These are phyloP conservation scores for Phaffia tasmanica DNA, from an alignment of 768 basidiomycete species.

Conservation along the genomic window DNA sequence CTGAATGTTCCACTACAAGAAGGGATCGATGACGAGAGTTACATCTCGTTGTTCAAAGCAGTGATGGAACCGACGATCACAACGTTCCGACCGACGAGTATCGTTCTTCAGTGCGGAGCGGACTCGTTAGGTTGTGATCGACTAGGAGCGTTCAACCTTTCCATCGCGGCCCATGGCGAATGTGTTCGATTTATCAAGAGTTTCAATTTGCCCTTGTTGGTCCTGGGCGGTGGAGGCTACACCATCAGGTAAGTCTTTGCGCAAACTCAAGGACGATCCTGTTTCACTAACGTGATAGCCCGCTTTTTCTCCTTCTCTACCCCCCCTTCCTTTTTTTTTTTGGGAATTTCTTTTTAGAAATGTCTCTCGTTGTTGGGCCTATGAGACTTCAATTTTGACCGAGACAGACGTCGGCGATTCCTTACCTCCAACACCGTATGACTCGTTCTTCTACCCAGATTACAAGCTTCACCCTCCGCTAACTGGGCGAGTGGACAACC, in stretches of 20 bases:
- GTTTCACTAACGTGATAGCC: too few species aligned
- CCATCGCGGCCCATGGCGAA: slow-evolving; percentile 94
- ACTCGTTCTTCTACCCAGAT: slow-evolving; percentile 76
- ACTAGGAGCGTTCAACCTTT: slow-evolving; percentile 92
- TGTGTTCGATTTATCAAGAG: slow-evolving; percentile 94
- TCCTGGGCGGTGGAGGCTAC: slow-evolving; percentile 92
- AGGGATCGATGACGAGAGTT: slow-evolving; percentile 95
- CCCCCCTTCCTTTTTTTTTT: background rate
- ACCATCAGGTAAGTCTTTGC: slow-evolving; percentile 49
- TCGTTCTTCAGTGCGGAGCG: slow-evolving; percentile 94
- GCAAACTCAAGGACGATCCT: background rate
- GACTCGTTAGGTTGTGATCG: slow-evolving; percentile 92
- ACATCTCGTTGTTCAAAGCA: slow-evolving; percentile 85
- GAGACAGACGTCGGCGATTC: slow-evolving; percentile 72
- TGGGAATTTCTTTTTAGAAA: slow-evolving; percentile 44
- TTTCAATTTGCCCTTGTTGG: slow-evolving; percentile 78
- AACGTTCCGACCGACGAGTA: slow-evolving; percentile 73
- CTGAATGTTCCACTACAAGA: slow-evolving; percentile 91
- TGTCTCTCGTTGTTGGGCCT: slow-evolving; percentile 97
- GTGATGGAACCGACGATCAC: slow-evolving; percentile 89
- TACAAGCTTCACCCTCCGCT: slow-evolving; percentile 90
- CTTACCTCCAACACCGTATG: slow-evolving; percentile 79
- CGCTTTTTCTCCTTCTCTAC: background rate
- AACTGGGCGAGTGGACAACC: slow-evolving; percentile 82
- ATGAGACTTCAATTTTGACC: slow-evolving; percentile 88